Evolutionary conservation across 768 basidiomycete genomes (phyloP), one percentile per base, ranked within the genome.

Genomic region (Lactarius sanguifluus): DNA sequence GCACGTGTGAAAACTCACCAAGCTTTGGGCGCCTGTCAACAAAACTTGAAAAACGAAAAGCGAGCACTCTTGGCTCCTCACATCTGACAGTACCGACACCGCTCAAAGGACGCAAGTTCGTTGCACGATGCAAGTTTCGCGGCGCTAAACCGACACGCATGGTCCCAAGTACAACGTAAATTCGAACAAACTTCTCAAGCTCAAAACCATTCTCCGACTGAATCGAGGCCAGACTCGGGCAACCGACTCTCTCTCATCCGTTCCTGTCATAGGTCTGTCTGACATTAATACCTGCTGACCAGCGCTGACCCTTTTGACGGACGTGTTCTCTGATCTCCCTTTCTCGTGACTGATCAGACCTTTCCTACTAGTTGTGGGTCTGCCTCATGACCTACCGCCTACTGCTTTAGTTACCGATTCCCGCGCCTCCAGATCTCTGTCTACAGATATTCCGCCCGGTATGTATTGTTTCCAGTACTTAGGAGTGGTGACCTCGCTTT

Each of bases 1-100:
- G 57, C 61, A 67, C 68, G 68, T 69, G 68, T 60, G 68, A 67
- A 67, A 66, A 50, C 52, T 65, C 30, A 28, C 58, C 25, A 60
- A 47, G 2, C 28, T 15, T 50, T 62, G 5, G 57, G 66, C 66
- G 66, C 36, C 58, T 60, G 30, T 43, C 40, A 12, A 40, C 2
- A 40, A 3, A 25, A 7, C 7, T 36, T 12, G 32, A 1, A 13
- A 25, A 23, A 25, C 63, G 38, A 38, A 34, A 28, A 36, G 23
- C 38, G 25, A 45, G 50, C 13, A 45, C 59, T 20, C 15, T 15
- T 41, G 55, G 34, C 30, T 4, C 41, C 40, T 57, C 25, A 25
- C 55, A 30, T 18, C 36, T 30, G 34, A n/a, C 54, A 5, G 25
- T 13, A 47, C 50, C 15, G 54, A 56, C 54, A 41, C 47, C 9